phyloP scores from a whole-genome alignment of 2,329 filamentous ascomycete species.

The Aureobasidium lini region DNA sequence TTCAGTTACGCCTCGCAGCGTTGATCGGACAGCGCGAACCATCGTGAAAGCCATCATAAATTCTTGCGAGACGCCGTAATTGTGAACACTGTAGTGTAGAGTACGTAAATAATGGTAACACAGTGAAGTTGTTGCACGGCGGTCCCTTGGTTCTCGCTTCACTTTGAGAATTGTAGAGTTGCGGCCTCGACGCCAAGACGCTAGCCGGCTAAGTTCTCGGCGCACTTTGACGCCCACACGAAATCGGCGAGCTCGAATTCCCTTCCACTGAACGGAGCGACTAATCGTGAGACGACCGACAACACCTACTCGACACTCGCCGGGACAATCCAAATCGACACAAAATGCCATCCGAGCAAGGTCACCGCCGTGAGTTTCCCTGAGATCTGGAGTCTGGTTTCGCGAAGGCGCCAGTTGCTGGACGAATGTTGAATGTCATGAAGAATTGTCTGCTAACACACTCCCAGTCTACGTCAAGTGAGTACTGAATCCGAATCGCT shows the following conservation, averaged over 20 bases:
- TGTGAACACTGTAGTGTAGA: no score
- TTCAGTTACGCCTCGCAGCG: no score
- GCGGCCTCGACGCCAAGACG: not conserved
- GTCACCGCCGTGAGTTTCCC: constrained; percentile 12
- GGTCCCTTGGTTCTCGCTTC: no score
- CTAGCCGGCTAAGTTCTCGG: not conserved
- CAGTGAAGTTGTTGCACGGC: no score
- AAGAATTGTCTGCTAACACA: constrained; percentile 14
- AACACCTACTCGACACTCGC: constrained; percentile 11
- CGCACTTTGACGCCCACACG: not conserved
- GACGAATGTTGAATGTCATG: not conserved
- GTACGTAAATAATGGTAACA: no score
- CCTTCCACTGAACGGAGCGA: not conserved
- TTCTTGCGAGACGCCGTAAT: no score
- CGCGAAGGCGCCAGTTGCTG: not conserved
- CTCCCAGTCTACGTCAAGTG: constrained; percentile 32
- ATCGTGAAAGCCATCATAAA: no score
- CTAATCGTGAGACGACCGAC: constrained; percentile 8
- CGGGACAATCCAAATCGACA: constrained; percentile 11
- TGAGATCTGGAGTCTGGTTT: not conserved
- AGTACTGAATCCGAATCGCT: constrained; percentile 11
- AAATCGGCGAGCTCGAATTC: not conserved
- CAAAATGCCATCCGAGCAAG: constrained; percentile 16
- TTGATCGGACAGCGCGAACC: no score
- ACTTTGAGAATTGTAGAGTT: not conserved